phyloP scores from a whole-genome alignment of 2,329 filamentous ascomycete genomes.

The Colletotrichum coccodes region DNA sequence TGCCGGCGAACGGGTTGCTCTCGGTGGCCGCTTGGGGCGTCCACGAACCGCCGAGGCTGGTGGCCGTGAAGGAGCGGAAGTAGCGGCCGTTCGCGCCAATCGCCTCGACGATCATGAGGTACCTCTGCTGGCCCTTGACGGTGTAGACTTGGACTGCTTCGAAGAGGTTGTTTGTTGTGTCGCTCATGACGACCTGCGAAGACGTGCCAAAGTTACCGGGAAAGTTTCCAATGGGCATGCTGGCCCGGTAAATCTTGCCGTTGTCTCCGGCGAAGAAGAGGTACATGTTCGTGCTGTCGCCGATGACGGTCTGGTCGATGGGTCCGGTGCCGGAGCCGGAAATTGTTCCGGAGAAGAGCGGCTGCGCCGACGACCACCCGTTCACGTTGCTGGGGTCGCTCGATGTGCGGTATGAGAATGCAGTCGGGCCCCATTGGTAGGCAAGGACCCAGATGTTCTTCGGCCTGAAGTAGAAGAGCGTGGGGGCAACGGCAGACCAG shows the following conservation, averaged over 20 bases:
- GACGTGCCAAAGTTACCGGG: slow-evolving; percentile 67
- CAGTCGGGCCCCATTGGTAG: slow-evolving; percentile 70
- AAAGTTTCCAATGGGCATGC: slow-evolving; percentile 71
- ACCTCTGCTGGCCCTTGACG: slow-evolving; percentile 61
- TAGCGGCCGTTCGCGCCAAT: slow-evolving; percentile 67
- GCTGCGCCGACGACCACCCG: slow-evolving; percentile 63
- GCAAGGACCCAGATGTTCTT: slow-evolving; percentile 72
- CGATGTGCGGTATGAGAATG: slow-evolving; percentile 71
- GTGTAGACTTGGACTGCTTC: slow-evolving; percentile 76
- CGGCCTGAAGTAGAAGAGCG: slow-evolving; percentile 70
- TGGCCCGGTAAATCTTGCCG: slow-evolving; percentile 71
- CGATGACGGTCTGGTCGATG: slow-evolving; percentile 74
- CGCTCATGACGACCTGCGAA: slow-evolving; percentile 61
- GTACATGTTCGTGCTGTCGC: slow-evolving; percentile 70
- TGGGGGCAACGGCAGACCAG: slow-evolving; percentile 63
- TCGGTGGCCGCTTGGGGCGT: slow-evolving; percentile 66
- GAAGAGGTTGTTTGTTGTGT: slow-evolving; percentile 67
- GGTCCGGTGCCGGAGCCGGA: slow-evolving; percentile 59
- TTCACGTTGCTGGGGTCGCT: slow-evolving; percentile 66
- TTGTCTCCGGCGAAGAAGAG: slow-evolving; percentile 76
- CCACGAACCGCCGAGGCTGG: slow-evolving; percentile 66
- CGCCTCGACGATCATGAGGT: slow-evolving; percentile 76
- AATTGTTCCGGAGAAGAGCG: slow-evolving; percentile 68
- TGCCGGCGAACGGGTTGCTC: slow-evolving; percentile 71
- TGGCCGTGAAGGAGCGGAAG: slow-evolving; percentile 74